Evolutionary conservation across 2,329 filamentous ascomycete species (phyloP).

Genomic region (Arthrobotrys sinensis): DNA sequence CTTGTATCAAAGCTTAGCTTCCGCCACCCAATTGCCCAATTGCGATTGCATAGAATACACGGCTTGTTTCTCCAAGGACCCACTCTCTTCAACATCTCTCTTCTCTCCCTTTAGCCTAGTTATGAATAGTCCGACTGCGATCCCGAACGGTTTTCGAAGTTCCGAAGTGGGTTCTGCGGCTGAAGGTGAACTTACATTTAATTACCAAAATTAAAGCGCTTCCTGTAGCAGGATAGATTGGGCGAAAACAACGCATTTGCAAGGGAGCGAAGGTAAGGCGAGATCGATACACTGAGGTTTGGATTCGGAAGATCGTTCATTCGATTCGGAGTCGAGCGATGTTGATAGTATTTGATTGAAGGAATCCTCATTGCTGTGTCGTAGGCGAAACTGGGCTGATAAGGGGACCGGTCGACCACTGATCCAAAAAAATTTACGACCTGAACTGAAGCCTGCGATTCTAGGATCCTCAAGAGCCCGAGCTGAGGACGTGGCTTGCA

Average conservation of each 20-base stretch:
- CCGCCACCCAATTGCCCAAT: neutral
- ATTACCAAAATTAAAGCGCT: slow-evolving; percentile 19
- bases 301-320: neutral
- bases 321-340: neutral
- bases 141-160: neutral
- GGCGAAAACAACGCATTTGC: slow-evolving; percentile 1
- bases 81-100: neutral
- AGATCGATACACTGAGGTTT: neutral
- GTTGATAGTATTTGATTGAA: neutral
- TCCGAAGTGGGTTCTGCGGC: slow-evolving; percentile 1
- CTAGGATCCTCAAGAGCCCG: neutral
- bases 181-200: slow-evolving; percentile 6
- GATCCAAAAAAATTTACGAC: neutral
- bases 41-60: too few species aligned
- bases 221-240: slow-evolving; percentile 20
- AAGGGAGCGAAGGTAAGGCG: neutral
- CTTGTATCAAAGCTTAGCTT: slow-evolving; percentile 9
- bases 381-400: neutral
- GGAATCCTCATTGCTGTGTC: neutral
- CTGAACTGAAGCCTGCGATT: neutral
- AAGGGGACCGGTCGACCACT: neutral
- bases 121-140: neutral
- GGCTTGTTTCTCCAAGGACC: neutral
- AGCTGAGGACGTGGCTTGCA: slow-evolving; percentile 11
- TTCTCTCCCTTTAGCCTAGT: neutral